Conservation (phyloP, 805 yeast species). For the Starmerella sirachaensis region DNA sequence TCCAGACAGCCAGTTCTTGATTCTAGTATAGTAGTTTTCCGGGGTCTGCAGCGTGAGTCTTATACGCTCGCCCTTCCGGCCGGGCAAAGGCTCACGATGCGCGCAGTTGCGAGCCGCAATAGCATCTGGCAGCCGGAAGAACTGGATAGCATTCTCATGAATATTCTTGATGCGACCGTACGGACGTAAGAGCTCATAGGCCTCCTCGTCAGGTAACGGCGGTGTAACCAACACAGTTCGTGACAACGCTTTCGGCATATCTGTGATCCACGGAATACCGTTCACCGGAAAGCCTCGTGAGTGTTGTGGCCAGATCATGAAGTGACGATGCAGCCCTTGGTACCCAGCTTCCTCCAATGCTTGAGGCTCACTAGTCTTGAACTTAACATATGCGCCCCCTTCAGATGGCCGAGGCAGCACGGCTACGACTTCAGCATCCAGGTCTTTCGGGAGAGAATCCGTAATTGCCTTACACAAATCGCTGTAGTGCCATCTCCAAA, state of each 20-base stretch:
- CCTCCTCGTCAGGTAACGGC: constrained; percentile 57
- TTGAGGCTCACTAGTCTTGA: constrained; percentile 42
- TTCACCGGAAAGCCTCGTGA: constrained; percentile 53
- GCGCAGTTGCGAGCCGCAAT: constrained; percentile 83
- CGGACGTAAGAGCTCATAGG: constrained; percentile 71
- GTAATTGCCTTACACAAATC: background rate
- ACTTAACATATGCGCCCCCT: constrained; percentile 88
- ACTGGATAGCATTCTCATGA: constrained; percentile 34
- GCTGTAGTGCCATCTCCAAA: constrained; percentile 13
- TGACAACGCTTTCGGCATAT: constrained; percentile 66
- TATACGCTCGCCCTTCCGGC: no score
- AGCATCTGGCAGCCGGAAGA: constrained; percentile 50
- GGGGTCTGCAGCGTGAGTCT: no score
- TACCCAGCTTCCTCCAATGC: constrained; percentile 7
- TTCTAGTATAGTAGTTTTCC: no score
- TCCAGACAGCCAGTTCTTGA: constrained; percentile 48
- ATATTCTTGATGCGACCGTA: constrained; percentile 63
- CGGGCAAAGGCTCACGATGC: constrained; percentile 35
- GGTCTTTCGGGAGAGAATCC: constrained; percentile 1
- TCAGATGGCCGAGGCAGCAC: constrained; percentile 66
- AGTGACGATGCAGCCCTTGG: constrained; percentile 10
- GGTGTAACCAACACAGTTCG: constrained; percentile 47
- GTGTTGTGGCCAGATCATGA: constrained; percentile 10
- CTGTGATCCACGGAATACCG: constrained; percentile 96
- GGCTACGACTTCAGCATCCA: constrained; percentile 37